phyloP scores from a whole-genome alignment of 768 basidiomycete species.

The Cubamyces lactineus region DNA sequence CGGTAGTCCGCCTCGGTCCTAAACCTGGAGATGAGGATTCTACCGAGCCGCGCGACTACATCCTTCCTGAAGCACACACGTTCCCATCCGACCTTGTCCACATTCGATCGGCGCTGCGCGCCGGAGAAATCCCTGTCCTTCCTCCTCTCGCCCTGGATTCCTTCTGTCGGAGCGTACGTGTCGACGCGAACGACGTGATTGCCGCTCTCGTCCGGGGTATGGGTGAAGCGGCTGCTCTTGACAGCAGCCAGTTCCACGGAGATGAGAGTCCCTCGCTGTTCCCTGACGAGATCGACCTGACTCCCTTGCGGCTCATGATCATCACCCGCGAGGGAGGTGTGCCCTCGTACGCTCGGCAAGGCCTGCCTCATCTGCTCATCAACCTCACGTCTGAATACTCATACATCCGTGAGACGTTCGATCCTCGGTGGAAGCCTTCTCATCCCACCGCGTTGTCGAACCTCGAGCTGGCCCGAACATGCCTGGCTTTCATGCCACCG shows the following conservation, averaged over 20 bases:
- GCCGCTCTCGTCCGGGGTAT: constrained; percentile 87
- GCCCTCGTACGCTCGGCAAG: constrained; percentile 94
- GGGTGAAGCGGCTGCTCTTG: constrained; percentile 56
- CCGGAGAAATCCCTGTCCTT: constrained; percentile 96
- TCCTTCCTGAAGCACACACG: constrained; percentile 77
- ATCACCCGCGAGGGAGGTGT: constrained; percentile 97
- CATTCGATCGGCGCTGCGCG: constrained; percentile 85
- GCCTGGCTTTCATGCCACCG: constrained; percentile 90
- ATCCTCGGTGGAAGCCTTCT: constrained; percentile 69
- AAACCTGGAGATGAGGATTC: constrained; percentile 52
- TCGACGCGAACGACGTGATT: constrained; percentile 87
- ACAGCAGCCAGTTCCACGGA: constrained; percentile 41
- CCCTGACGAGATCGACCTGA: constrained; percentile 76
- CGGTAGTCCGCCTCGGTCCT: constrained; percentile 83
- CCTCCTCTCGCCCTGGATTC: constrained; percentile 93
- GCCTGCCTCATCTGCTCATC: constrained; percentile 93
- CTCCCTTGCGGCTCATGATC: constrained; percentile 94
- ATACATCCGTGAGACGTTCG: constrained; percentile 86
- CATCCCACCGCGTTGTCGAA: constrained; percentile 90
- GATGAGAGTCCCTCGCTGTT: constrained; percentile 42
- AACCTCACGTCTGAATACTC: constrained; percentile 88
- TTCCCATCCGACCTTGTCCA: constrained; percentile 78
- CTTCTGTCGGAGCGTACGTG: constrained; percentile 81
- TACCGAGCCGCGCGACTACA: constrained; percentile 36
- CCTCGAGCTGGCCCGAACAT: constrained; percentile 80